A percentile compares a stretch with the other conserved stretches of the same genome.
Conservation (phyloP, 352 stramenopile species). For the Pythium aquatile region DNA sequence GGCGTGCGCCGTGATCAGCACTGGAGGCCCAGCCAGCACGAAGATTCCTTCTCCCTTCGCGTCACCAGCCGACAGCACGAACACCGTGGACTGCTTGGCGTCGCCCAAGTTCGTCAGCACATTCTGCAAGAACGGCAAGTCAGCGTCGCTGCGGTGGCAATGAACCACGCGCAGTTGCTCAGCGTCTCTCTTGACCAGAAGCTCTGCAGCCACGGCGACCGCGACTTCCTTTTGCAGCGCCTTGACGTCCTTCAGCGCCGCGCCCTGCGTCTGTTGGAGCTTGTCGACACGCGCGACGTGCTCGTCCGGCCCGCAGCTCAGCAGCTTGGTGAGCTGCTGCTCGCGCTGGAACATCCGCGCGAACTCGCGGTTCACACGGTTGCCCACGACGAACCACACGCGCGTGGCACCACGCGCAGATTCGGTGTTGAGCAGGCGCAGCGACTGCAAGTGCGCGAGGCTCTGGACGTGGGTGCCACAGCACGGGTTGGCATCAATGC, state of each 20-base stretch:
- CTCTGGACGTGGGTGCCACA: conserved; percentile 87
- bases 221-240: conserved; percentile 70
- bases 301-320: conserved; percentile 65
- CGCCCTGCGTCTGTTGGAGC: conserved; percentile 61
- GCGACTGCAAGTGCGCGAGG: conserved; percentile 60
- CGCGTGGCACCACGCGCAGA: conserved; percentile 59
- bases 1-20: conserved; percentile 56
- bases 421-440: conserved; percentile 77
- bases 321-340: conserved; percentile 64
- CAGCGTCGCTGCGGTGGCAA: conserved; percentile 60
- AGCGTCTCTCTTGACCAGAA: conserved; percentile 30
- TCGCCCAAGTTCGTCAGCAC: conserved; percentile 49
- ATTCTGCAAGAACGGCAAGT: conserved; percentile 70
- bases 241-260: conserved; percentile 65
- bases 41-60: conserved; percentile 57
- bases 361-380: conserved; percentile 80
- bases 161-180: conserved; percentile 32
- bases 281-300: conserved; percentile 67
- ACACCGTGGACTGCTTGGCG: conserved; percentile 34
- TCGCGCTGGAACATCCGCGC: conserved; percentile 68
- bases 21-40: conserved; percentile 54
- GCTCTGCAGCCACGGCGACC: conserved; percentile 39
- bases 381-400: conserved; percentile 83
- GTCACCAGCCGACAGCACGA: conserved; percentile 56
- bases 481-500: conserved; percentile 84